Conservation (phyloP, 768 basidiomycete genomes). For the Pleurotus eryngii region DNA sequence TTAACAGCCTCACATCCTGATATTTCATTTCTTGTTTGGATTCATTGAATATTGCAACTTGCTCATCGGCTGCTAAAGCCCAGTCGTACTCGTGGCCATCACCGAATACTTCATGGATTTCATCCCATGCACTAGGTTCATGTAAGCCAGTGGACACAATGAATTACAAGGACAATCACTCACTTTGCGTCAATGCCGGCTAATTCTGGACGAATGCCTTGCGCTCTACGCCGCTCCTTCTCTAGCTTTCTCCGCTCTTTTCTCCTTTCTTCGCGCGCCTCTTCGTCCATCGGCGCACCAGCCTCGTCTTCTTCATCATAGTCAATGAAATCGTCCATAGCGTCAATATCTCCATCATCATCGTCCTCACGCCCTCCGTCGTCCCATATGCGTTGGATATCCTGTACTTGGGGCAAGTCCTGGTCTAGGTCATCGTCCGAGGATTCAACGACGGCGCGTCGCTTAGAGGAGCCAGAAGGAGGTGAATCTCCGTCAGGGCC, state of each 20-base stretch:
- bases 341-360: constrained; percentile 70
- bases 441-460: constrained; percentile 59
- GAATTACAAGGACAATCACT: constrained; percentile 26
- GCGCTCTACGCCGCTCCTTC: constrained; percentile 63
- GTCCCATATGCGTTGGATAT: constrained; percentile 79
- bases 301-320: constrained; percentile 80
- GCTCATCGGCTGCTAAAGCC: constrained; percentile 85
- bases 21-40: constrained; percentile 76
- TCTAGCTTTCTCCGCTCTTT: constrained; percentile 62
- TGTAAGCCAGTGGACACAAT: constrained; percentile 9
- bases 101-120: constrained; percentile 94
- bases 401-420: constrained; percentile 55
- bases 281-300: constrained; percentile 65
- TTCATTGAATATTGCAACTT: constrained; percentile 43
- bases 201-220: constrained; percentile 63
- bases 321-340: constrained; percentile 77
- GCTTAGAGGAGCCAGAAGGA: constrained; percentile 56
- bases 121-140: constrained; percentile 78
- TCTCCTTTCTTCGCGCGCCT: constrained; percentile 71
- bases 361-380: constrained; percentile 70
- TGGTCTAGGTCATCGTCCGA: constrained; percentile 74
- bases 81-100: constrained; percentile 96
- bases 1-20: constrained; percentile 59
- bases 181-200: constrained; percentile 83
- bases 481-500: constrained; percentile 71